Evolutionary conservation across 1,284 basidiomycete genomes (phyloP).

Genomic region (Pyrrhoderma lamaoense): DNA sequence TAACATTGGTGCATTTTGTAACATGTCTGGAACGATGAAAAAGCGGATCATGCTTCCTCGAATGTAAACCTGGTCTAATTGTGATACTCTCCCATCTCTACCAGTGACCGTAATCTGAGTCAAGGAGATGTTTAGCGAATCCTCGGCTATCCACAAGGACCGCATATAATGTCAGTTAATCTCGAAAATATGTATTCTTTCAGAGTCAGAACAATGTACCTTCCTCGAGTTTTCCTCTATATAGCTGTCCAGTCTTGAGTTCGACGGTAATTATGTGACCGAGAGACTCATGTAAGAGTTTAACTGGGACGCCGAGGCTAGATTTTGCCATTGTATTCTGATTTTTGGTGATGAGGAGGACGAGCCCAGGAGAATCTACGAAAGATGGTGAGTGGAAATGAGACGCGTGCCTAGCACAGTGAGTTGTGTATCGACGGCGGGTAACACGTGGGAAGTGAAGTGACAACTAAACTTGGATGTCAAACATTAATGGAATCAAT

Average conservation of each 20-base stretch:
- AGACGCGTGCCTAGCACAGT: no score
- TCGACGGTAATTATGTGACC: slow-evolving; percentile 98
- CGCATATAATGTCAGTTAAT: slow-evolving; percentile 19
- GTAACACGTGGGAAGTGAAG: no score
- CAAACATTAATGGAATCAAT: no score
- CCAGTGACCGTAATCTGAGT: slow-evolving; percentile 98
- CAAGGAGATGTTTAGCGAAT: slow-evolving; percentile 95
- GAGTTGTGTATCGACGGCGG: no score
- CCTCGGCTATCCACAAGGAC: slow-evolving; percentile 66
- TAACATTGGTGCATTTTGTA: slow-evolving; percentile 98
- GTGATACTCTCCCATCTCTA: slow-evolving; percentile 97
- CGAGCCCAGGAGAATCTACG: no score
- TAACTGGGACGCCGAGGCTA: slow-evolving; percentile 84
- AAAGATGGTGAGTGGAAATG: no score
- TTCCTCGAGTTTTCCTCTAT: slow-evolving; percentile 96
- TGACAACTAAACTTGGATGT: no score
- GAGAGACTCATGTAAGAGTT: slow-evolving; percentile 87
- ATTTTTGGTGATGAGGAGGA: no score
- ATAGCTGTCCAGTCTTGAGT: slow-evolving; percentile 95
- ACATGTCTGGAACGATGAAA: slow-evolving; percentile 99
- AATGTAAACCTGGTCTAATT: slow-evolving; percentile 98
- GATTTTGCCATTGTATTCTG: slow-evolving; percentile 34
- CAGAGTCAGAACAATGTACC: slow-evolving; percentile 40
- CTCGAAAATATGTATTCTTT: slow-evolving; percentile 14
- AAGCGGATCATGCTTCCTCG: slow-evolving; percentile 96